Percentiles rank a stretch among this genome's conserved stretches.
Evolutionary conservation across 371 early-diverging fungal genomes (phyloP).

Genomic region (Mortierella sp.): DNA sequence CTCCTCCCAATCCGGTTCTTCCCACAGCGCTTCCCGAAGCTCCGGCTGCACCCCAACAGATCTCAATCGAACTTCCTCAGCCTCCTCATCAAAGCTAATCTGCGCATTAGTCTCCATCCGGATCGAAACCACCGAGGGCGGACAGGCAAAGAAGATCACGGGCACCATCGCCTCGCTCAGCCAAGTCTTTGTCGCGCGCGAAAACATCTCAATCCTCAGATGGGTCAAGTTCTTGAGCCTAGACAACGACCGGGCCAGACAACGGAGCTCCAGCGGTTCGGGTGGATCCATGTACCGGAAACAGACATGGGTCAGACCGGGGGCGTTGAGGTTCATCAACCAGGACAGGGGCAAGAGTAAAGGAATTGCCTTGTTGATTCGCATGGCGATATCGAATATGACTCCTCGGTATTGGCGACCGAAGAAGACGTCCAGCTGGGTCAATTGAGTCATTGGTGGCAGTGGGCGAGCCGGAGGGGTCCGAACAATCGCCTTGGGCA

Average conservation of each 20-base stretch:
- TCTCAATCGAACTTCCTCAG: neutral
- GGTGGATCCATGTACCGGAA: neutral
- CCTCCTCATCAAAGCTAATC: neutral
- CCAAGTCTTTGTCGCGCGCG: neutral
- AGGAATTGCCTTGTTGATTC: neutral
- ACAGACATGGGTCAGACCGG: neutral
- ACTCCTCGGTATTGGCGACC: neutral
- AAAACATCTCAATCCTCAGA: neutral
- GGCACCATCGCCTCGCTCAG: neutral
- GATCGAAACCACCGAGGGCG: neutral
- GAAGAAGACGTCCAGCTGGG: neutral
- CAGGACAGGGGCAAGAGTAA: neutral
- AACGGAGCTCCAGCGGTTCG: neutral
- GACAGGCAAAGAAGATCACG: neutral
- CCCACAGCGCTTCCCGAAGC: neutral
- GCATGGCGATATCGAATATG: neutral
- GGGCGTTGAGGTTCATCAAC: neutral
- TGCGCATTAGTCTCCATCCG: neutral
- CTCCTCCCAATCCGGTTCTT: neutral
- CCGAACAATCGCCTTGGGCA: neutral
- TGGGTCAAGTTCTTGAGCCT: neutral
- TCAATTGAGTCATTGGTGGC: slow-evolving; percentile 1
- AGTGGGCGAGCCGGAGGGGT: neutral
- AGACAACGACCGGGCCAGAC: neutral
- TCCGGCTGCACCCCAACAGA: neutral